These are phyloP conservation scores for Phytophthora agathidicida DNA, from an alignment of 352 stramenopile species.

Conservation along the genomic window DNA sequence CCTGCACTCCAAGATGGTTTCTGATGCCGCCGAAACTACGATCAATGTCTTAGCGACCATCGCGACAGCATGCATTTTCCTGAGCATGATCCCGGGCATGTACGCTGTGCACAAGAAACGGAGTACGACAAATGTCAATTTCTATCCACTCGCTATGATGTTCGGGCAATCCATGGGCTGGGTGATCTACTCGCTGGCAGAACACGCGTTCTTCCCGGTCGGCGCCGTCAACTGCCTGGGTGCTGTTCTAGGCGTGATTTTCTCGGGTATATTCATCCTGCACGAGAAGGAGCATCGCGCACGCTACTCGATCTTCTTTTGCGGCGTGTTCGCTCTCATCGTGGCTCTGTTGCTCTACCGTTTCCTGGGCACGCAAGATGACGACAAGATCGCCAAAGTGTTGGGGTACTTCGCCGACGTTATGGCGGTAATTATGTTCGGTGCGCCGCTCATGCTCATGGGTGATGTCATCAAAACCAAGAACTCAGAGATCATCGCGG, in stretches of 20 bases:
- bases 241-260: constrained; percentile 24
- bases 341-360: constrained; percentile 29
- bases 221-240: constrained; percentile 35
- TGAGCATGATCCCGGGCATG: constrained; percentile 38
- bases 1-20: constrained; percentile 15
- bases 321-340: constrained; percentile 20
- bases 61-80: constrained; percentile 37
- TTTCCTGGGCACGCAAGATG: constrained; percentile 20
- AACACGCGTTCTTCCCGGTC: constrained; percentile 27
- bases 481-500: constrained; percentile 35
- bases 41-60: constrained; percentile 41
- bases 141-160: constrained; percentile 36
- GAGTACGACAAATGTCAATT: constrained; percentile 21
- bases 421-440: constrained; percentile 33
- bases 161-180: constrained; percentile 37
- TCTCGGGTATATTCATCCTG: constrained; percentile 27
- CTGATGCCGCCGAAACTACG: constrained; percentile 25
- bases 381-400: constrained; percentile 22
- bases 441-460: constrained; percentile 31
- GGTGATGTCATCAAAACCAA: constrained; percentile 28
- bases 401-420: constrained; percentile 35
- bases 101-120: constrained; percentile 28
- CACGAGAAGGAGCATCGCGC: constrained; percentile 31
- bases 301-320: constrained; percentile 24
- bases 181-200: constrained; percentile 33